Conservation (phyloP, 2,329 filamentous ascomycete species). For the Neonectria magnoliae region DNA sequence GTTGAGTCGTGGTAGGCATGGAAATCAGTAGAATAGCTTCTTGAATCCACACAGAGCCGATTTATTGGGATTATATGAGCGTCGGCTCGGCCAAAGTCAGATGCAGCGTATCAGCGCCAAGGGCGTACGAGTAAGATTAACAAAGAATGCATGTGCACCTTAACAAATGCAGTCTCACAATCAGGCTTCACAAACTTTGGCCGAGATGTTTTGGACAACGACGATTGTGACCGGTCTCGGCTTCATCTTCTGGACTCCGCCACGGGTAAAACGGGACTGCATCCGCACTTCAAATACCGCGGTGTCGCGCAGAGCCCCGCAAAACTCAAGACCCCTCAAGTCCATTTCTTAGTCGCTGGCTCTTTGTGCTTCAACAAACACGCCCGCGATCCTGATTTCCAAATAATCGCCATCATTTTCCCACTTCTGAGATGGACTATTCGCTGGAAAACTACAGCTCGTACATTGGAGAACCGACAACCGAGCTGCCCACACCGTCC, state of each 20-base stretch:
- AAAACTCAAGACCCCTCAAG: neutral
- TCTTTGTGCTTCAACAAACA: neutral
- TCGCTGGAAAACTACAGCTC: constrained; percentile 44
- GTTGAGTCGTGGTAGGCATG: neutral
- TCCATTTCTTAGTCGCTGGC: neutral
- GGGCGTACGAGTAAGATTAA: neutral
- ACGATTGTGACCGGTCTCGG: constrained; percentile 1
- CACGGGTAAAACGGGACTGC: constrained; percentile 12
- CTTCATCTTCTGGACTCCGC: constrained; percentile 23
- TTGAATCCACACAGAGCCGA: neutral
- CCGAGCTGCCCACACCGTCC: constrained; percentile 51
- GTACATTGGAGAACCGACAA: constrained; percentile 48
- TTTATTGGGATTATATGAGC: no score
- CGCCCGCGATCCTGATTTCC: neutral
- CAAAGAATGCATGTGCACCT: neutral
- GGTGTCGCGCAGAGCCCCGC: neutral
- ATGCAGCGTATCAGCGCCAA: neutral
- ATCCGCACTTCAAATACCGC: neutral
- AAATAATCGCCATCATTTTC: neutral
- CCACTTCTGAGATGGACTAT: constrained; percentile 36
- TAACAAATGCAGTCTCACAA: neutral
- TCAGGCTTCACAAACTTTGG: neutral
- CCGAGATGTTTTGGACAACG: neutral
- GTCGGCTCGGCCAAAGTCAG: neutral
- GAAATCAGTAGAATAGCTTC: neutral